A percentile compares a stretch with the other conserved stretches of the same genome.
phyloP scores from a whole-genome alignment of 805 yeast genomes.

The Ogataea henricii region DNA sequence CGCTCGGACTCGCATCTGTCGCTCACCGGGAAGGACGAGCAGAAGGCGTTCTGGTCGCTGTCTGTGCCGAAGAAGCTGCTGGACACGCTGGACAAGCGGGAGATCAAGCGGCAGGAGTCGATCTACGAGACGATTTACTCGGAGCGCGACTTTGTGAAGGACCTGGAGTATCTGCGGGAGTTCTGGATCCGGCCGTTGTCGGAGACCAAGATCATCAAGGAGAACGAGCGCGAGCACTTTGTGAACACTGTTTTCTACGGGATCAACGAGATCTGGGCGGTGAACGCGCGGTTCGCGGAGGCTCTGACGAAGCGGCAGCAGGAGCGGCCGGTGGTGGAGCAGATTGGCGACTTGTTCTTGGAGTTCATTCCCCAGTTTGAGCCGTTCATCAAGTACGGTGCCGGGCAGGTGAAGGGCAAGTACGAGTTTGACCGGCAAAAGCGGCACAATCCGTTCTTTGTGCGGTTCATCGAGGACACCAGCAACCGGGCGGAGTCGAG shows the following conservation, averaged over 20 bases:
- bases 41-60: conserved; percentile 89
- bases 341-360: conserved; percentile 83
- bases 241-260: conserved; percentile 90
- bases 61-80: conserved; percentile 81
- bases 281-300: conserved; percentile 84
- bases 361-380: conserved; percentile 86
- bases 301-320: conserved; percentile 86
- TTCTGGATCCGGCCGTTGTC: conserved; percentile 91
- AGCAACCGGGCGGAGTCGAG: conserved; percentile 83
- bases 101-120: conserved; percentile 90
- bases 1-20: conserved; percentile 73
- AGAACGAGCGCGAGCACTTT: conserved; percentile 85
- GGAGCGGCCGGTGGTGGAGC: conserved; percentile 78
- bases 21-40: conserved; percentile 72
- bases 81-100: conserved; percentile 77
- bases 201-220: conserved; percentile 84
- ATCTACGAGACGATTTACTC: conserved; percentile 93
- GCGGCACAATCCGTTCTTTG: conserved; percentile 84
- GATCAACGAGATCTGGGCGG: conserved; percentile 80
- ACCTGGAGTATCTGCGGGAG: conserved; percentile 88
- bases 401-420: conserved; percentile 92
- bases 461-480: conserved; percentile 90
- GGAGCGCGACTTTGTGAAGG: conserved; percentile 93
- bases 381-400: conserved; percentile 91
- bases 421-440: conserved; percentile 94